Base-by-base conservation (phyloP, 352 stramenopile species). In the Globisporangium polare region DNA sequence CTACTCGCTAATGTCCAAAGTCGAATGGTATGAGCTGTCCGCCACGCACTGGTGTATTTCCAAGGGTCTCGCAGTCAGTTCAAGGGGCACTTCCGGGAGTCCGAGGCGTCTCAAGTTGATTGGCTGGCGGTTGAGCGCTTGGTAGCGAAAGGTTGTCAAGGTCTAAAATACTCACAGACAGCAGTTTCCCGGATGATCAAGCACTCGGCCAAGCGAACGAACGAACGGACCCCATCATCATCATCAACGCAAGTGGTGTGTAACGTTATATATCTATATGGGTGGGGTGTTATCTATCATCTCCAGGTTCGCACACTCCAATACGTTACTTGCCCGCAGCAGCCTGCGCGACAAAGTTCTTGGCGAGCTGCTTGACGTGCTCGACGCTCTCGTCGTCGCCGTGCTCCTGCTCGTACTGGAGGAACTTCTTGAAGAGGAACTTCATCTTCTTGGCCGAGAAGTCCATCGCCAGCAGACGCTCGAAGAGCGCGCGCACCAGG, bases 381-480 rank as follows among this genome's bases (percentile, higher is more conserved):
- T 96, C 86, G 61, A 96, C 85, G 53, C 72, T 86, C 10, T 83
- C 76, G 53, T 88, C 84, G 58, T 96, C 83, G 42, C 96, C 96
- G 69, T 98, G 85, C 12, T 90, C 81, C 65, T 98, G 87, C 79
- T 99, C 96, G 58, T 98, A 96, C 26, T 83, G 71, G 63, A 98
- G 83, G 77, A 88, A 98, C 72, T 98, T 98, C 71, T 98, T 98
- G 80, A 99, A 99, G 61, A 98, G 67, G 63, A 95, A 97, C 77
- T 98, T 98, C 94, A 99, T 98, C 86, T 98, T 97, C 72, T 98
- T 98, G 62, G 97, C 86, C 8, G 83, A 97, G 49, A 98, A 97
- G 33, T 98, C 95, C 79, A 98, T 95, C 20, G 87, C 86, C 18
- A 97, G 60, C n/a, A 97, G 74, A 13, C 88, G 91, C 61, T 96